Conservation (phyloP, 768 basidiomycete species). For the Kwoniella dendrophila region DNA sequence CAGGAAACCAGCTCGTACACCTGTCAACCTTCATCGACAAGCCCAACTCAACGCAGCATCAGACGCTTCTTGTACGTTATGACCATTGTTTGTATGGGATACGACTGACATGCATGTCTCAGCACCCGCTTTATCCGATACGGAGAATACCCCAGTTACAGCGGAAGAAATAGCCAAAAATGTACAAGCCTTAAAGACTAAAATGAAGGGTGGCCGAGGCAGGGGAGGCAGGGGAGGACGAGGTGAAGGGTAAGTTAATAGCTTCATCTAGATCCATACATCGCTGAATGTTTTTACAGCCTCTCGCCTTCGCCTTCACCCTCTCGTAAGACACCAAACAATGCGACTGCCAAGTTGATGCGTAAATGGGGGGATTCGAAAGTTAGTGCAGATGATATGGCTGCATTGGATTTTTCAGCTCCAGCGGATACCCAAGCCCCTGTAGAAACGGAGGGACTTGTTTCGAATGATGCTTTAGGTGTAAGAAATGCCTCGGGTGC, state of each 20-base stretch:
- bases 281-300: neutral
- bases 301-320: constrained; percentile 40
- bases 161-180: constrained; percentile 91
- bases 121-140: constrained; percentile 34
- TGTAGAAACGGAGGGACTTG: constrained; percentile 51
- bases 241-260: constrained; percentile 31
- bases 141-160: constrained; percentile 34
- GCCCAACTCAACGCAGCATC: constrained; percentile 47
- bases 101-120: neutral
- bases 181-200: constrained; percentile 82
- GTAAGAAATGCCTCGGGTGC: constrained; percentile 69
- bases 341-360: constrained; percentile 63
- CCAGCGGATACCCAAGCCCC: constrained; percentile 62
- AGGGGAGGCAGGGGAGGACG: constrained; percentile 49
- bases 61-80: constrained; percentile 32
- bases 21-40: constrained; percentile 37
- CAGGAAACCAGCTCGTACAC: constrained; percentile 27
- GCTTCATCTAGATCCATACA: neutral
- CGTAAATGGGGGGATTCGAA: constrained; percentile 89
- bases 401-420: constrained; percentile 74
- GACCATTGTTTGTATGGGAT: neutral
- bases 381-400: constrained; percentile 86
- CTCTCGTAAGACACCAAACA: constrained; percentile 31
- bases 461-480: constrained; percentile 64
- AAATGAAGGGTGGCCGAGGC: constrained; percentile 69